phyloP scores from a whole-genome alignment of 306 rosid genomes.

The Prunus padus region DNA sequence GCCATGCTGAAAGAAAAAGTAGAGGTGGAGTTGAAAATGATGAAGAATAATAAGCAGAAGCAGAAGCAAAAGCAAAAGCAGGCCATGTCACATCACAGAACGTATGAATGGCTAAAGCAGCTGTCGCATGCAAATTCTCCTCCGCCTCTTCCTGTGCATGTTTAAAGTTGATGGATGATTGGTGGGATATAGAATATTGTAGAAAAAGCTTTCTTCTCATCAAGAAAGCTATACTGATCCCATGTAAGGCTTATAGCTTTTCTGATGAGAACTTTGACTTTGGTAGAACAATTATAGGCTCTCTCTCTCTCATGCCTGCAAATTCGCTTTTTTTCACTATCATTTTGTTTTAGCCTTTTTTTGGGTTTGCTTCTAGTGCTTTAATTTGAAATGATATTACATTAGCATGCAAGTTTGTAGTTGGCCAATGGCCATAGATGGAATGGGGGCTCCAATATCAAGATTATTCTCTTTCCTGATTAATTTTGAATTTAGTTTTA shows the following conservation, averaged over 20 bases:
- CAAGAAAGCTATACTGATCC: background rate
- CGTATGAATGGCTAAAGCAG: slow-evolving; percentile 69
- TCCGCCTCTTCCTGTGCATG: background rate
- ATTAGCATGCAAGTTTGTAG: background rate
- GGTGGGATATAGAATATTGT: background rate
- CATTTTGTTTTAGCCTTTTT: slow-evolving; percentile 1
- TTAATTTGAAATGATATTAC: slow-evolving; percentile 16
- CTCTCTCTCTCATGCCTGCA: slow-evolving; percentile 17
- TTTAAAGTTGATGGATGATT: slow-evolving; percentile 19
- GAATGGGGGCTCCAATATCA: background rate
- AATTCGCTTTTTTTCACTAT: slow-evolving; percentile 10
- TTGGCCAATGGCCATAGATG: background rate
- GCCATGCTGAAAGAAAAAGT: slow-evolving; percentile 19
- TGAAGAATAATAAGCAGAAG: slow-evolving; percentile 30
- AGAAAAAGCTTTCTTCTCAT: background rate
- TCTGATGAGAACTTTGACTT: background rate
- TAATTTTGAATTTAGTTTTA: background rate
- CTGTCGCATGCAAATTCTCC: slow-evolving; percentile 57
- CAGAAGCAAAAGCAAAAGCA: slow-evolving; percentile 43
- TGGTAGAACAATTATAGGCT: background rate
- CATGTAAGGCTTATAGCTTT: background rate
- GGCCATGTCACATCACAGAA: slow-evolving; percentile 70
- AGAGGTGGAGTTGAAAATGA: slow-evolving; percentile 19
- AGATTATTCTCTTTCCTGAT: background rate
- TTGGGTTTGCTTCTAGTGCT: background rate